Conservation (phyloP, 768 basidiomycete genomes). For the Arthromyces matolae region DNA sequence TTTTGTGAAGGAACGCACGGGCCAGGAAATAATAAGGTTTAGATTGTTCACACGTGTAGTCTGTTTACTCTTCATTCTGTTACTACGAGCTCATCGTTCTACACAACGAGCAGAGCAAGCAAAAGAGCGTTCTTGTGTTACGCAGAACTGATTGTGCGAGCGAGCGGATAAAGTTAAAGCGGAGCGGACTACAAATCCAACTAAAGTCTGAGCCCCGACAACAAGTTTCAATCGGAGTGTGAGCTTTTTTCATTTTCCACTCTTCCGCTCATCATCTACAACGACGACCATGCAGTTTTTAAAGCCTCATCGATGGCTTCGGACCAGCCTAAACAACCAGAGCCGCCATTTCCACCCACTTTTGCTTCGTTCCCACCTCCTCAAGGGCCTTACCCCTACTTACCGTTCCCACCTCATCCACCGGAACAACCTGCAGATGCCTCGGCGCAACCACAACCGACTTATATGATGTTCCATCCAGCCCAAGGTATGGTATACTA, state of each 20-base stretch:
- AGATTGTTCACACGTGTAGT: constrained; percentile 7
- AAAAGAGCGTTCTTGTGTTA: background rate
- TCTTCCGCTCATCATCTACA: background rate
- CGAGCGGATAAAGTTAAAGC: background rate
- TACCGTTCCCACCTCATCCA: constrained; percentile 36
- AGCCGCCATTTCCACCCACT: constrained; percentile 30
- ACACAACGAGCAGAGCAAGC: background rate
- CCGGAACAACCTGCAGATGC: constrained; percentile 30
- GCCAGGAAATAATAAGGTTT: constrained; percentile 7
- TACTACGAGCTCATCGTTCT: background rate
- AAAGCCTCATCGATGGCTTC: constrained; percentile 22
- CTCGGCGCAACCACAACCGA: constrained; percentile 25
- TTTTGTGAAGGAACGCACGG: no score
- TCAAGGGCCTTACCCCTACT: constrained; percentile 38
- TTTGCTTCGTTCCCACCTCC: constrained; percentile 28
- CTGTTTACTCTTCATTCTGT: background rate
- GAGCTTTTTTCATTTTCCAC: background rate
- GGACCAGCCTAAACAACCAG: constrained; percentile 30
- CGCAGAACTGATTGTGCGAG: background rate
- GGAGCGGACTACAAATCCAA: background rate
- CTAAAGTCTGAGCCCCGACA: constrained; percentile 16
- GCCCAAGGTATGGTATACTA: no score
- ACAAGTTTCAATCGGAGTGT: constrained; percentile 15
- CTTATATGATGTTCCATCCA: constrained; percentile 39
- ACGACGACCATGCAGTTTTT: background rate